Evolutionary conservation across 352 stramenopile genomes (phyloP).

Genomic region (Phytophthora megakarya): DNA sequence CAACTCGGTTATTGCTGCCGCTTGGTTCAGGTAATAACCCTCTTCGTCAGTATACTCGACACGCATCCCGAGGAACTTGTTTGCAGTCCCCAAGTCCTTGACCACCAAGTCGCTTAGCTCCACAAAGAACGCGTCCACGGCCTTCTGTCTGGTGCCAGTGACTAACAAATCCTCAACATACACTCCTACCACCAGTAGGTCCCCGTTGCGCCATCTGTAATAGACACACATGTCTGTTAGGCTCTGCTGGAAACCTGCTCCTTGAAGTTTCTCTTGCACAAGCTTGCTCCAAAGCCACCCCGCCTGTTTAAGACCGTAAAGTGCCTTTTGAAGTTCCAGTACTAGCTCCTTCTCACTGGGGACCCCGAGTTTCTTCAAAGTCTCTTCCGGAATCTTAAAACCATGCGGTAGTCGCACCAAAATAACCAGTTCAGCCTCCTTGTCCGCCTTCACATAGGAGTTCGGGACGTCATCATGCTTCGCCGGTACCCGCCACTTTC

Average conservation of each 20-base stretch:
- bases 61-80: no score
- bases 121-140: no score
- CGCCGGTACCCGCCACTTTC: slow-evolving; percentile 17
- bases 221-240: slow-evolving; percentile 39
- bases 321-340: slow-evolving; percentile 24
- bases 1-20: no score
- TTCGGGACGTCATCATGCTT: slow-evolving; percentile 39
- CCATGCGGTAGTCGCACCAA: slow-evolving; percentile 22
- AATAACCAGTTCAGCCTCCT: slow-evolving; percentile 28
- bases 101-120: no score
- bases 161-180: slow-evolving; percentile 31
- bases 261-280: slow-evolving; percentile 18
- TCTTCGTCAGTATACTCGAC: no score
- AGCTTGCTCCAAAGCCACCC: slow-evolving; percentile 36
- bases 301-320: slow-evolving; percentile 43
- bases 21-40: no score
- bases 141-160: no score
- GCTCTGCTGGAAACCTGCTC: slow-evolving; percentile 21
- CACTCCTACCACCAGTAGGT: slow-evolving; percentile 18
- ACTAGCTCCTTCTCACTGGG: slow-evolving; percentile 2
- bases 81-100: no score
- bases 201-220: background rate
- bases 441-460: slow-evolving; percentile 37
- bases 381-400: slow-evolving; percentile 20
- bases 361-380: slow-evolving; percentile 7